These are phyloP conservation scores for Silene conica DNA, from an alignment of 148 eudicot species.

Conservation along the genomic window DNA sequence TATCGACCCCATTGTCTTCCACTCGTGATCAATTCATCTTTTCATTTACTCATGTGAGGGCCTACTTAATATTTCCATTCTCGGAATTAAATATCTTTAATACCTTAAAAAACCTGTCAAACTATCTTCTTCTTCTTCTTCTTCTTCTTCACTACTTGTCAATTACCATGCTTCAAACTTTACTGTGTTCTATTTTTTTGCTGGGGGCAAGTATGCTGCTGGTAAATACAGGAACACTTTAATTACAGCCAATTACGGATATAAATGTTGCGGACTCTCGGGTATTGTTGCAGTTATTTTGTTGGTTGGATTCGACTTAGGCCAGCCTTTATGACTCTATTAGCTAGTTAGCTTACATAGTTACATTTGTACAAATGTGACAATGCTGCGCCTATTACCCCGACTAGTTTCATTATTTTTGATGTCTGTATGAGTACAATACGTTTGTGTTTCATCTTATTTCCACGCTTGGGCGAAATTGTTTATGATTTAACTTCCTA, in stretches of 20 bases:
- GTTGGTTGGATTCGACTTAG: no score
- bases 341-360: no score
- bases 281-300: no score
- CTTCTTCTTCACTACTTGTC: not conserved
- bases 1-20: not conserved
- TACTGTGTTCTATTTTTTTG: not conserved
- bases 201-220: no score
- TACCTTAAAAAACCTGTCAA: not conserved
- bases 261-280: not conserved
- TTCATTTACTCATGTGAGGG: constrained; percentile 18
- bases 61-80: constrained; percentile 4
- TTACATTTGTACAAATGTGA: no score
- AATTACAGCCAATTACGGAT: not conserved
- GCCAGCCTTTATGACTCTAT: no score
- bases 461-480: not conserved
- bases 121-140: not conserved
- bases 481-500: no score
- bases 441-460: no score
- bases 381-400: not conserved
- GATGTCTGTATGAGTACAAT: no score
- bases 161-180: not conserved
- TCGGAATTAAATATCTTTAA: no score
- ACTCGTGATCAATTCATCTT: constrained; percentile 10
- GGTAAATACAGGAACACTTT: not conserved
- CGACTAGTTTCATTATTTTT: no score